Evolutionary conservation across 192 early-diverging fungal genomes (phyloP).

Genomic region (Coemansia sp.): DNA sequence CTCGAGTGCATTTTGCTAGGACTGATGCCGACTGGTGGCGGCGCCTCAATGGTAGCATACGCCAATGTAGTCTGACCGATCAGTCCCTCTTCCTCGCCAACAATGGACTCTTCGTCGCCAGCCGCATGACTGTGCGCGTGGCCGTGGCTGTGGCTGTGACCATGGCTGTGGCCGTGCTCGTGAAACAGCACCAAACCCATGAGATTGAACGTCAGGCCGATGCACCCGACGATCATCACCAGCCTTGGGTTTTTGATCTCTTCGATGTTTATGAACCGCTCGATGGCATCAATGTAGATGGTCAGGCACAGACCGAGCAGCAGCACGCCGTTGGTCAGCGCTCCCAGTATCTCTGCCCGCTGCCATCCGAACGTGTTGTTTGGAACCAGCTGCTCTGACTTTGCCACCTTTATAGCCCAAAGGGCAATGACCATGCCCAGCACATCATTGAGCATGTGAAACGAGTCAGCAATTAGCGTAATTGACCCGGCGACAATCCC

Average conservation of each 20-base stretch:
- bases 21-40: background rate
- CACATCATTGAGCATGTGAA: conserved; percentile 89
- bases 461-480: conserved; percentile 85
- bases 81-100: conserved; percentile 32
- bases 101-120: conserved; percentile 42
- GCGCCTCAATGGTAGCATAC: conserved; percentile 26
- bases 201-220: conserved; percentile 75
- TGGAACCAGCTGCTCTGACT: conserved; percentile 56
- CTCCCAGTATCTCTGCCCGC: conserved; percentile 88
- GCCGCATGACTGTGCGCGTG: conserved; percentile 18
- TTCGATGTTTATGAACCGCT: conserved; percentile 72
- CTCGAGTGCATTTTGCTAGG: conserved; percentile 19
- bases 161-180: conserved; percentile 63
- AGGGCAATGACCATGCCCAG: conserved; percentile 73
- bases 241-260: conserved; percentile 68
- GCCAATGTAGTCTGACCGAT: conserved; percentile 8
- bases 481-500: conserved; percentile 75
- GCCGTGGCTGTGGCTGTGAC: conserved; percentile 51
- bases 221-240: conserved; percentile 74
- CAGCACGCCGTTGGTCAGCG: conserved; percentile 88
- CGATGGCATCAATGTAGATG: conserved; percentile 80
- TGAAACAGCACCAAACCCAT: conserved; percentile 81
- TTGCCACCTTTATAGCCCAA: conserved; percentile 75
- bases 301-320: conserved; percentile 89
- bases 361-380: conserved; percentile 87